Conservation (phyloP, 2,329 filamentous ascomycete species). For the Davidsoniella australis region DNA sequence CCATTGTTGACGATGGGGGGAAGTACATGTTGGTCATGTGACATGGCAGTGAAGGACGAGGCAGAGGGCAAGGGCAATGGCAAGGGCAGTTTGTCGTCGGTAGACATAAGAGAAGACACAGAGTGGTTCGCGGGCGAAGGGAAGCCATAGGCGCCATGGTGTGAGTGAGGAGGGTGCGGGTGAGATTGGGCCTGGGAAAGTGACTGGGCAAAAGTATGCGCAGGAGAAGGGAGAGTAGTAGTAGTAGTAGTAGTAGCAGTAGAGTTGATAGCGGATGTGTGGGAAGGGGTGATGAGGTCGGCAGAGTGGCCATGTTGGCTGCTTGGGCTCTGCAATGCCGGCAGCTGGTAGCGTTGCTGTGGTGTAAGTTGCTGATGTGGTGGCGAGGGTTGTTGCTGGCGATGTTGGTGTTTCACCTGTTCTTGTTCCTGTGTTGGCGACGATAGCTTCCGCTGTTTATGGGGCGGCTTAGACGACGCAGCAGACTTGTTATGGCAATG, state of each 20-base stretch:
- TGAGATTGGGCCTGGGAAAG: not conserved
- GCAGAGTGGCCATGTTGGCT: not conserved
- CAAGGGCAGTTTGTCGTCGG: constrained; percentile 14
- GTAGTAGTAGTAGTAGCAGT: not conserved
- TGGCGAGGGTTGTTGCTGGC: not conserved
- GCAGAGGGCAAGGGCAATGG: constrained; percentile 1
- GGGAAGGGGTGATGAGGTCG: no score
- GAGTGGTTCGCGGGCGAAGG: constrained; percentile 2
- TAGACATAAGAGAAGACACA: constrained; percentile 11
- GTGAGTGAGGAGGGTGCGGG: not conserved
- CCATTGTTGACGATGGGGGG: not conserved
- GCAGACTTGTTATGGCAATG: no score
- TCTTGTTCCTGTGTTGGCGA: not conserved
- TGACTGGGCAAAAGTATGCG: not conserved
- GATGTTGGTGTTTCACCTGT: no score
- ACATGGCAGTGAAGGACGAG: constrained; percentile 8
- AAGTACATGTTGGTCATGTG: not conserved
- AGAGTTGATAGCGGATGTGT: no score
- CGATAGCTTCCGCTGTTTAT: not conserved
- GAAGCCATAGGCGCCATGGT: constrained; percentile 3
- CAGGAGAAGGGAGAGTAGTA: not conserved
- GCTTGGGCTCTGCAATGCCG: constrained; percentile 1
- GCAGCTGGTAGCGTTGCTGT: constrained; percentile 6
- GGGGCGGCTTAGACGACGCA: no score
- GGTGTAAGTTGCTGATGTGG: not conserved